phyloP scores from a whole-genome alignment of 225 moss, liverwort and hornwort genomes.

The Antitrichia curtipendula region DNA sequence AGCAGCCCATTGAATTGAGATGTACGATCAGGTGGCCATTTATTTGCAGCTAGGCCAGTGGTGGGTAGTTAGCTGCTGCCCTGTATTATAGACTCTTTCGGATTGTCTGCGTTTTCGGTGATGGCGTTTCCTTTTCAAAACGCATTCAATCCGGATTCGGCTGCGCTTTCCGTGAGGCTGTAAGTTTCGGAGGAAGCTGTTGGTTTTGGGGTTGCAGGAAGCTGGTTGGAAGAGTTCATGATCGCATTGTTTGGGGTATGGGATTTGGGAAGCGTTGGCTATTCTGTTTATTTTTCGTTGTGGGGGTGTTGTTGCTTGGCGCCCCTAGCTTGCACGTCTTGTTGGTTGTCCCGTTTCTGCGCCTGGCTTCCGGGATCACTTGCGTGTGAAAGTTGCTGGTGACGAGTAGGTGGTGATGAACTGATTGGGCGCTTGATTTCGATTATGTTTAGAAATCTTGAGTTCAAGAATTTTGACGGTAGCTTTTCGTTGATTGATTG shows the following conservation, averaged over 20 bases:
- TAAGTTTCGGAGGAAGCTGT: neutral
- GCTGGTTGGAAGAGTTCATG: neutral
- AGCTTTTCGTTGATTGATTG: neutral
- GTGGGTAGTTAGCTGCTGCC: neutral
- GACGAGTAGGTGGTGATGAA: neutral
- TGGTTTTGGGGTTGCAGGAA: neutral
- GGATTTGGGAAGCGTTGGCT: neutral
- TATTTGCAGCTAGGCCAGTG: neutral
- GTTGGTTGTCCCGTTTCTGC: slow-evolving; percentile 3
- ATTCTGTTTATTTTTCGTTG: neutral
- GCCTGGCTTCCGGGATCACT: slow-evolving; percentile 16
- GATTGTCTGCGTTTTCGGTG: neutral
- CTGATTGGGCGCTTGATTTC: neutral
- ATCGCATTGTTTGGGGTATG: neutral
- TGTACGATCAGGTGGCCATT: slow-evolving; percentile 26
- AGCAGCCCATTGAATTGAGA: neutral
- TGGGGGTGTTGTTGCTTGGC: neutral
- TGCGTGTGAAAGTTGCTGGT: slow-evolving; percentile 2
- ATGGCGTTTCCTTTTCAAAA: neutral
- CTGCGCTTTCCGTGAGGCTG: neutral
- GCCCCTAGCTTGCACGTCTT: neutral
- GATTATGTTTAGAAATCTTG: neutral
- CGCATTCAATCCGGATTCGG: neutral
- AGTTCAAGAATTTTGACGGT: neutral
- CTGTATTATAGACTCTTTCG: neutral